These are phyloP conservation scores for Emergomyces africanus DNA, from an alignment of 2,329 filamentous ascomycete species.

Conservation along the genomic window DNA sequence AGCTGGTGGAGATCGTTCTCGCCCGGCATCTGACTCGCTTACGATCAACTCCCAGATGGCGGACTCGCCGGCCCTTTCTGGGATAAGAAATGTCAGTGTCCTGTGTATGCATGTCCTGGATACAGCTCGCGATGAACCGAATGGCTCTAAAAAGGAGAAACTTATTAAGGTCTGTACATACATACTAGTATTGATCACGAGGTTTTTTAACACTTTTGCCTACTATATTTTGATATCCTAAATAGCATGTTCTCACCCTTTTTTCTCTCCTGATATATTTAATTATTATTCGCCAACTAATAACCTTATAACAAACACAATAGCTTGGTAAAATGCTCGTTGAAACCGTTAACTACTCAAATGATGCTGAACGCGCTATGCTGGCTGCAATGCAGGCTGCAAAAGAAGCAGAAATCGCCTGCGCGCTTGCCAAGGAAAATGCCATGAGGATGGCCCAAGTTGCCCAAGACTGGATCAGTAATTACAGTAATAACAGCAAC, in stretches of 20 bases:
- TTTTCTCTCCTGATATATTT: background rate
- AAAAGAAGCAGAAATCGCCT: constrained; percentile 12
- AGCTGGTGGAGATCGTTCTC: background rate
- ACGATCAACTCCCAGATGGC: background rate
- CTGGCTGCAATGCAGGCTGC: constrained; percentile 12
- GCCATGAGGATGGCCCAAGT: constrained; percentile 10
- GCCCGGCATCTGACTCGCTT: background rate
- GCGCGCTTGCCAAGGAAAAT: constrained; percentile 13
- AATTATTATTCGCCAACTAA: constrained; percentile 3
- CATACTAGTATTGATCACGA: background rate
- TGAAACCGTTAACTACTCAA: constrained; percentile 13
- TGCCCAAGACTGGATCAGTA: constrained; percentile 5
- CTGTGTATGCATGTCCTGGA: constrained; percentile 11
- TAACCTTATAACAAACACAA: background rate
- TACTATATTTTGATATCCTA: too few relatives aligned
- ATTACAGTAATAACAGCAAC: background rate
- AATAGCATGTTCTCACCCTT: background rate
- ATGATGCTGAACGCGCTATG: constrained; percentile 14
- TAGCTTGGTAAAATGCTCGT: constrained; percentile 12
- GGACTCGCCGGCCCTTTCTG: constrained; percentile 7
- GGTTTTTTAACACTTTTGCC: background rate
- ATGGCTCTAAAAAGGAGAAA: constrained; percentile 10
- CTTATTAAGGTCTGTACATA: constrained; percentile 10
- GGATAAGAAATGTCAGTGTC: constrained; percentile 8
- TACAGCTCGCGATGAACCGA: constrained; percentile 8